Percentiles rank a stretch among this genome's conserved stretches.
These are phyloP conservation scores for Maudiozyma serrabonitensis DNA, from an alignment of 805 yeast genomes.

Conservation along the genomic window DNA sequence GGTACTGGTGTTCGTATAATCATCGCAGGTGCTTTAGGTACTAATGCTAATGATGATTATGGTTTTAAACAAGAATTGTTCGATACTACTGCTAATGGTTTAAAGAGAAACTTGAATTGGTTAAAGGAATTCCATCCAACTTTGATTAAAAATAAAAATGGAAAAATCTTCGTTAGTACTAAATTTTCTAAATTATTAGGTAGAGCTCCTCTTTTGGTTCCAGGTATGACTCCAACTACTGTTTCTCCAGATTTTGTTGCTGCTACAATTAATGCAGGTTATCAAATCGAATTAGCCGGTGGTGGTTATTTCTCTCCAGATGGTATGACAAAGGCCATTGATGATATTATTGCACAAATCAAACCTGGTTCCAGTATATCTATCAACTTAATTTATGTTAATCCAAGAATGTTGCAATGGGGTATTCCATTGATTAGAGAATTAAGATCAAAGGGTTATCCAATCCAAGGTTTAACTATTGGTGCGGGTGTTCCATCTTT, in stretches of 20 bases:
- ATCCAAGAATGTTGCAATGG: slow-evolving; percentile 97
- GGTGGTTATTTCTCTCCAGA: slow-evolving; percentile 89
- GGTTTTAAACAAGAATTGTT: slow-evolving; percentile 95
- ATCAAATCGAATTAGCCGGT: slow-evolving; percentile 96
- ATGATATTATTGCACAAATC: slow-evolving; percentile 56
- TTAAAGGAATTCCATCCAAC: slow-evolving; percentile 77
- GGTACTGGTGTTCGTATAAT: slow-evolving; percentile 96
- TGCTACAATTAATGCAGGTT: slow-evolving; percentile 91
- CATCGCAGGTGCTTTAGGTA: slow-evolving; percentile 84
- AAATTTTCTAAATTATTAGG: slow-evolving; percentile 87
- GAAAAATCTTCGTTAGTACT: slow-evolving; percentile 81
- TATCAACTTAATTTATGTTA: slow-evolving; percentile 87
- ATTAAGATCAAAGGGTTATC: slow-evolving; percentile 85
- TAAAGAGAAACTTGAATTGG: slow-evolving; percentile 88
- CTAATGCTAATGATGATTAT: slow-evolving; percentile 65
- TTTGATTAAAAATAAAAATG: slow-evolving; percentile 62
- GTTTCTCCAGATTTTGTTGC: slow-evolving; percentile 91
- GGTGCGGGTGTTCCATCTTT: slow-evolving; percentile 99
- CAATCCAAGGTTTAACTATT: slow-evolving; percentile 89
- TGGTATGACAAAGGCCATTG: slow-evolving; percentile 65
- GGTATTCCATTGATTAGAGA: slow-evolving; percentile 91
- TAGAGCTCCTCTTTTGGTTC: slow-evolving; percentile 92
- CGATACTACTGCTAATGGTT: slow-evolving; percentile 51
- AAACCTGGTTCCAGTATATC: slow-evolving; percentile 87
- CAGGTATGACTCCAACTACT: slow-evolving; percentile 99